Percentiles rank a stretch among this genome's conserved stretches.
These are phyloP conservation scores for Apophysomyces ossiformis DNA, from an alignment of 371 early-diverging fungal species.

Conservation along the genomic window DNA sequence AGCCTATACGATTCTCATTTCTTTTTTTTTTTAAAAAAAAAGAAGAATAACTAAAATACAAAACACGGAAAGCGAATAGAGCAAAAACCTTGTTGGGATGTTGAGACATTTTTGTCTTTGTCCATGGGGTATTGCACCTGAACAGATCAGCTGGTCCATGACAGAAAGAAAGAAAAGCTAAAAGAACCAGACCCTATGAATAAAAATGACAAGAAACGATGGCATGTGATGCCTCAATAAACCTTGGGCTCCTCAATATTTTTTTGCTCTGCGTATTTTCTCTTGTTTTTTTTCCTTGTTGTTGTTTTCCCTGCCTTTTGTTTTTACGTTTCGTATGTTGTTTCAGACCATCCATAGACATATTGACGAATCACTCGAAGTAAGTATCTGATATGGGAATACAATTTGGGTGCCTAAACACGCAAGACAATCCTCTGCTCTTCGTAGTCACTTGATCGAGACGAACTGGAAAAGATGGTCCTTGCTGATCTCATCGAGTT, in stretches of 20 bases:
- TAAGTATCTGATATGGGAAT: neutral
- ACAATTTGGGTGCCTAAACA: neutral
- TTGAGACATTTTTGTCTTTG: neutral
- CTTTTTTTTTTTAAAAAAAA: neutral
- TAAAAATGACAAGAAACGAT: neutral
- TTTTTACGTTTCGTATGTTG: constrained; percentile 21
- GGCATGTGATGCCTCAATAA: neutral
- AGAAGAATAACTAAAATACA: neutral
- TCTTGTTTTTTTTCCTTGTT: constrained; percentile 8
- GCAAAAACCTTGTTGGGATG: no score
- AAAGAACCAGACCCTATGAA: no score
- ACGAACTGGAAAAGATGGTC: constrained; percentile 57
- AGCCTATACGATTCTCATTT: neutral
- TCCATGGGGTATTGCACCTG: constrained; percentile 6
- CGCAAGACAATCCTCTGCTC: neutral
- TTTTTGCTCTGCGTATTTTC: constrained; percentile 8
- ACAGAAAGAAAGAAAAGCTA: neutral
- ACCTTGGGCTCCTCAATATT: neutral
- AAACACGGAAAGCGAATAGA: no score
- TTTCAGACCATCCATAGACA: constrained; percentile 43
- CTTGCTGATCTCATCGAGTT: constrained; percentile 74
- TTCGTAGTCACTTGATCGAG: constrained; percentile 29
- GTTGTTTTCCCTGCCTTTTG: neutral
- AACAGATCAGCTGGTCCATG: neutral
- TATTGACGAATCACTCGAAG: constrained; percentile 44